These are phyloP conservation scores for Boletellus sp. DNA, from an alignment of 768 basidiomycete species.

Conservation along the genomic window DNA sequence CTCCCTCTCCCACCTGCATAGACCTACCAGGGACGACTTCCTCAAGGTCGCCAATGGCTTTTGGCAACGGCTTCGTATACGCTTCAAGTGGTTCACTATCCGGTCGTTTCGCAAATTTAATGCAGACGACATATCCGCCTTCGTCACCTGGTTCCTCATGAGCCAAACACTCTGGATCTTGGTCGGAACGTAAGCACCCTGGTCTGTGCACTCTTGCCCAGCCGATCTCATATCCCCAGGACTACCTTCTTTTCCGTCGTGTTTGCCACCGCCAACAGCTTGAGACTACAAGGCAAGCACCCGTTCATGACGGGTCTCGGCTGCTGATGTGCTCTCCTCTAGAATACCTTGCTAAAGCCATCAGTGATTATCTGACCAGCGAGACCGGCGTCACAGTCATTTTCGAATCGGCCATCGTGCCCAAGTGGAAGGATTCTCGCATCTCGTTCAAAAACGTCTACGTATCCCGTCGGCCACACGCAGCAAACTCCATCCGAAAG, in stretches of 20 bases:
- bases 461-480: constrained; percentile 71
- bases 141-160: constrained; percentile 93
- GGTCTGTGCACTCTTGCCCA: not conserved
- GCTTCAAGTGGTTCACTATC: constrained; percentile 98
- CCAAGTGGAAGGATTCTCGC: constrained; percentile 94
- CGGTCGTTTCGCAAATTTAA: constrained; percentile 93
- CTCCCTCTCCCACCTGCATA: constrained; percentile 70
- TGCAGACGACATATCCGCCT: constrained; percentile 94
- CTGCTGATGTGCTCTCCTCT: constrained; percentile 10
- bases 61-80: constrained; percentile 82
- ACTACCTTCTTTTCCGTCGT: constrained; percentile 96
- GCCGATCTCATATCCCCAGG: constrained; percentile 35
- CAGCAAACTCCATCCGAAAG: constrained; percentile 13
- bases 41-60: constrained; percentile 83
- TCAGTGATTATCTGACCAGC: constrained; percentile 90
- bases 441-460: constrained; percentile 98
- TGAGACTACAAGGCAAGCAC: constrained; percentile 71
- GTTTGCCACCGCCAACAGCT: constrained; percentile 84
- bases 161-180: constrained; percentile 96
- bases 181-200: constrained; percentile 56
- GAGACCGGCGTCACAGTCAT: constrained; percentile 93
- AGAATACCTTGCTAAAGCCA: constrained; percentile 82
- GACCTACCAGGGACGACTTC: constrained; percentile 88
- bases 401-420: constrained; percentile 97
- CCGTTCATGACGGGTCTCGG: not conserved